phyloP scores from a whole-genome alignment of 2,329 filamentous ascomycete species.

The Sporothrix schenckii region DNA sequence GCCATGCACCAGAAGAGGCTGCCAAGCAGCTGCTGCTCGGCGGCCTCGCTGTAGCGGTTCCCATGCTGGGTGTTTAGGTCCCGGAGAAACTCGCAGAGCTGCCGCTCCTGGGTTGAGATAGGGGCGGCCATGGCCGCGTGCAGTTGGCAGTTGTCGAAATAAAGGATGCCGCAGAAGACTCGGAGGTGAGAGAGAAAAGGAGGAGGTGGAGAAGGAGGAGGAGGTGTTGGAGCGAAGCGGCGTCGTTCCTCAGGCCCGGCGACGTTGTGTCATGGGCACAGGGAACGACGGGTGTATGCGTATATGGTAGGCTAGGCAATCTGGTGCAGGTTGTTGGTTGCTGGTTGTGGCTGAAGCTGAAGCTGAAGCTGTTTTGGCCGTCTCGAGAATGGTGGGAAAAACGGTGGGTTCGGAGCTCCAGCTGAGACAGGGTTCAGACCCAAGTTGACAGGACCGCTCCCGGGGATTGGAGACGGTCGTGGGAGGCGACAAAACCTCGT shows the following conservation, averaged over 20 bases:
- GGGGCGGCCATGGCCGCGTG: constrained; percentile 27
- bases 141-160: neutral
- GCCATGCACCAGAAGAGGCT: constrained; percentile 87
- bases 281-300: neutral
- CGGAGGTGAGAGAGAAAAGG: neutral
- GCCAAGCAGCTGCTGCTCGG: constrained; percentile 71
- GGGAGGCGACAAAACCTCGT: neutral
- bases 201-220: neutral
- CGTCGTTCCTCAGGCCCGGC: constrained; percentile 29
- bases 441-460: neutral
- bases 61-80: constrained; percentile 72
- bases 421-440: neutral
- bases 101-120: constrained; percentile 71
- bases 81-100: constrained; percentile 81
- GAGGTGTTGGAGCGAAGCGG: constrained; percentile 19
- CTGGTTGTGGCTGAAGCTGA: neutral
- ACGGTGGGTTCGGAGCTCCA: neutral
- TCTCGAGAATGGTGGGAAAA: neutral
- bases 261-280: constrained; percentile 19
- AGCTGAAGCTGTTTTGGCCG: constrained; percentile 1
- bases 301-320: neutral
- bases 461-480: neutral
- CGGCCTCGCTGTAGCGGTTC: constrained; percentile 74
- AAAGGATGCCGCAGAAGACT: neutral
- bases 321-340: neutral